phyloP scores from a whole-genome alignment of 331 rosid genomes.

The Cydonia oblonga region DNA sequence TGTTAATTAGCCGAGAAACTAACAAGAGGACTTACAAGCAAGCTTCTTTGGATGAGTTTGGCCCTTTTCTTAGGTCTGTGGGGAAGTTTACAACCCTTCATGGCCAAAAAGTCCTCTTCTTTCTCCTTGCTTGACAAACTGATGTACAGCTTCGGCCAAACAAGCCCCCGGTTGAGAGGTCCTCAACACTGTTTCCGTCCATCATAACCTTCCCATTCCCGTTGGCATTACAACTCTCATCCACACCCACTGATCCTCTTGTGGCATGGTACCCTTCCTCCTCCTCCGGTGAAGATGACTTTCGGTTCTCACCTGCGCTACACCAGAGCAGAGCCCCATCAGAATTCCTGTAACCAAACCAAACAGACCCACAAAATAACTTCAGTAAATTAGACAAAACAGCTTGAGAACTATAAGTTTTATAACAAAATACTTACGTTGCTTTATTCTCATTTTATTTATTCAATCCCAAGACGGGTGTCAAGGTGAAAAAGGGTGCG shows the following conservation, averaged over 20 bases:
- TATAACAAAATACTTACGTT: background rate
- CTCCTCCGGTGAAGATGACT: slow-evolving; percentile 58
- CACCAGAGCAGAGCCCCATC: slow-evolving; percentile 12
- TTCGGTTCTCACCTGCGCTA: slow-evolving; percentile 10
- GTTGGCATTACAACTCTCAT: slow-evolving; percentile 6
- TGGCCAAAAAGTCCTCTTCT: slow-evolving; percentile 60
- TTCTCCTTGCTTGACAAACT: slow-evolving; percentile 59
- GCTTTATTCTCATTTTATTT: background rate
- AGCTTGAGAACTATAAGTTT: background rate
- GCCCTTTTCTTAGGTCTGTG: slow-evolving; percentile 71
- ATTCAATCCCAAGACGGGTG: background rate
- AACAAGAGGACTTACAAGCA: slow-evolving; percentile 32
- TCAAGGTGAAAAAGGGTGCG: background rate
- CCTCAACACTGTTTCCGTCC: slow-evolving; percentile 35
- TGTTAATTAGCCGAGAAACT: background rate
- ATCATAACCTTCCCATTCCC: slow-evolving; percentile 27
- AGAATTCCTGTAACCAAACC: slow-evolving; percentile 32
- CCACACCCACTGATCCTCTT: slow-evolving; percentile 47
- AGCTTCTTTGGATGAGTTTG: slow-evolving; percentile 51
- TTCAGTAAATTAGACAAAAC: background rate
- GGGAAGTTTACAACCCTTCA: slow-evolving; percentile 65
- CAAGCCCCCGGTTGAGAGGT: slow-evolving; percentile 33
- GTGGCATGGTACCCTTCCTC: slow-evolving; percentile 67
- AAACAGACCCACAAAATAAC: slow-evolving; percentile 1
- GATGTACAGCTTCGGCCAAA: slow-evolving; percentile 50